Base-by-base conservation (phyloP, 495 filamentous ascomycete genomes). In the Penicillium canariense region DNA sequence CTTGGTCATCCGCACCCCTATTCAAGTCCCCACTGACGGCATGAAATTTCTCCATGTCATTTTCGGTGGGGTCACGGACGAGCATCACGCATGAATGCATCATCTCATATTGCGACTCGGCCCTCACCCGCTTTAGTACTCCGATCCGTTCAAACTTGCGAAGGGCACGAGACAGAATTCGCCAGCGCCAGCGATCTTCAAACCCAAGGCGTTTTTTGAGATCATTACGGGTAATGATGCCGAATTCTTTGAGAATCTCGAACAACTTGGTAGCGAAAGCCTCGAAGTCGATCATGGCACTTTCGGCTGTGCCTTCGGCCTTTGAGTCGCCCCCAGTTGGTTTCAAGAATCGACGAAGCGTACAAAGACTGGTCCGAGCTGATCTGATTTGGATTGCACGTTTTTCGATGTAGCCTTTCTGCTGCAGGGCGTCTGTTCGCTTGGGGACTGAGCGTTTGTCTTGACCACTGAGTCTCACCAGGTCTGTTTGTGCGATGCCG, bases 391-490 rank as follows among this genome's bases (percentile, higher is more conserved):
- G 77, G 5, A 92, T 77, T 0, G 81, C 78, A 31, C 82, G 80
- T 69, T 97, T 97, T 32, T 85, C 84, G 42, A 97, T 90, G 67
- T 96, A 95, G 8, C 92, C 93, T 62, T 87, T 88, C 50, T 77
- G 75, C 18, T 81, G 81, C 17, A 97, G 78, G 1, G 77, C 71
- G 56, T 91, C 87, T 1, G 92, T 96, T 35, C 93, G 79, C 45
- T 83, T 83, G 11, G 92, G 90, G 5, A 96, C 82, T 2, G 92
- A 96, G 38, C 90, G 81, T 65, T 95, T 95, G 67, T 96, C 90
- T 70, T 96, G 92, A 17, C 87, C 85, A 55, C 88, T 90, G 8
- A 87, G 65, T 27, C 73, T 79, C 18, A 85, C 82, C n/a, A 96
- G 74, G 17, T 92, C 85, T 7, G 86, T 83, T 69, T 97, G 93